A percentile compares a stretch with the other conserved stretches of the same genome.
Evolutionary conservation across 306 rosid species (phyloP).

Genomic region (Morella rubra): DNA sequence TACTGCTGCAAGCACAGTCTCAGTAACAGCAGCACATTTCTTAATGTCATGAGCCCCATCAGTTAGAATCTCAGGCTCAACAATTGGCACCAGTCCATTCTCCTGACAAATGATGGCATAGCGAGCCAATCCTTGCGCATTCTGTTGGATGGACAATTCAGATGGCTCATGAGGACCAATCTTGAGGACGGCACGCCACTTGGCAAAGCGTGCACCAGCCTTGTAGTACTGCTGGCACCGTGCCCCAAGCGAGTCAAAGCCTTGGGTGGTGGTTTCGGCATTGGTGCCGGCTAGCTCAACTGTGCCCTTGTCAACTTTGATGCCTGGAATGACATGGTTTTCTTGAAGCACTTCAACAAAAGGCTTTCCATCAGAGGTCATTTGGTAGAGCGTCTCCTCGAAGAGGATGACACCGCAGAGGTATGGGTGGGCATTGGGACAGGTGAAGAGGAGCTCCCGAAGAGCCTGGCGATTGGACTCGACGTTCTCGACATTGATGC

Average conservation of each 20-base stretch:
- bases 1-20: constrained; percentile 70
- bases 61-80: constrained; percentile 87
- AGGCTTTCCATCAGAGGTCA: constrained; percentile 65
- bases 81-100: constrained; percentile 88
- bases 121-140: constrained; percentile 93
- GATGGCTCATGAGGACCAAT: constrained; percentile 76
- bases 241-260: constrained; percentile 74
- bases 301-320: constrained; percentile 96
- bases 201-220: constrained; percentile 88
- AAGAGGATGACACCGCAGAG: constrained; percentile 91
- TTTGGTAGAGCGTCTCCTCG: constrained; percentile 91
- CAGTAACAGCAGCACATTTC: constrained; percentile 83
- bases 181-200: constrained; percentile 90
- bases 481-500: constrained; percentile 82
- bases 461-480: constrained; percentile 86
- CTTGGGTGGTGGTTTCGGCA: constrained; percentile 88
- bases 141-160: constrained; percentile 72
- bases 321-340: constrained; percentile 79
- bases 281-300: constrained; percentile 85
- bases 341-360: constrained; percentile 71
- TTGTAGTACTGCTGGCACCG: constrained; percentile 81
- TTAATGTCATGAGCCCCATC: constrained; percentile 73
- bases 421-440: constrained; percentile 66
- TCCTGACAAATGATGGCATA: constrained; percentile 93
- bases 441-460: constrained; percentile 86